These are phyloP conservation scores for Mucor racemosus DNA, from an alignment of 371 early-diverging fungal species.

Conservation along the genomic window DNA sequence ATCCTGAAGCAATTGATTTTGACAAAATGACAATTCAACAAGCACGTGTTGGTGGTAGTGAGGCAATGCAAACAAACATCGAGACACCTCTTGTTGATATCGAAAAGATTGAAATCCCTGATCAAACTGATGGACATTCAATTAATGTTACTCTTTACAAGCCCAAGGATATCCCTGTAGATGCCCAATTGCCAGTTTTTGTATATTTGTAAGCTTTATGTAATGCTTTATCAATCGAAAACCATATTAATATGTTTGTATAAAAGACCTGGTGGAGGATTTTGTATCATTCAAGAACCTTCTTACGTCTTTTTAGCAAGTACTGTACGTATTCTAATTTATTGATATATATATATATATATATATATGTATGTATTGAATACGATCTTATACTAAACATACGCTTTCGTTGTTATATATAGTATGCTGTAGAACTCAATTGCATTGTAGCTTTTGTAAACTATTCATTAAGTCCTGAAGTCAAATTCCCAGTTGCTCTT, in stretches of 20 bases:
- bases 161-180: not conserved
- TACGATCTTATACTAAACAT: too few relatives aligned
- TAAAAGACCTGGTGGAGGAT: conserved; percentile 10
- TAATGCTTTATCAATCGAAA: too few relatives aligned
- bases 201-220: conserved; percentile 3
- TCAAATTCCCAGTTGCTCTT: conserved; percentile 21
- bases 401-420: not conserved
- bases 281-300: not conserved
- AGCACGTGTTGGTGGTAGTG: not conserved
- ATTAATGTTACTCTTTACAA: not conserved
- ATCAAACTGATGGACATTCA: not conserved
- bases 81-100: not conserved
- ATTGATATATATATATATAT: too few relatives aligned
- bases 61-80: not conserved
- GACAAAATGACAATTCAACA: not conserved
- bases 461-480: conserved; percentile 25
- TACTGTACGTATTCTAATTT: not conserved
- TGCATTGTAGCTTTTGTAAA: conserved; percentile 19
- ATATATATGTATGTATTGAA: too few relatives aligned
- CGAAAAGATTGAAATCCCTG: conserved; percentile 1
- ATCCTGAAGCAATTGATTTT: not conserved
- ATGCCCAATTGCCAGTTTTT: conserved; percentile 1
- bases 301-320: not conserved
- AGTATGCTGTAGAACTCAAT: conserved; percentile 13
- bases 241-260: not conserved